Base-by-base conservation (phyloP, 441 rosid species). In the Populus trichocarpa region DNA sequence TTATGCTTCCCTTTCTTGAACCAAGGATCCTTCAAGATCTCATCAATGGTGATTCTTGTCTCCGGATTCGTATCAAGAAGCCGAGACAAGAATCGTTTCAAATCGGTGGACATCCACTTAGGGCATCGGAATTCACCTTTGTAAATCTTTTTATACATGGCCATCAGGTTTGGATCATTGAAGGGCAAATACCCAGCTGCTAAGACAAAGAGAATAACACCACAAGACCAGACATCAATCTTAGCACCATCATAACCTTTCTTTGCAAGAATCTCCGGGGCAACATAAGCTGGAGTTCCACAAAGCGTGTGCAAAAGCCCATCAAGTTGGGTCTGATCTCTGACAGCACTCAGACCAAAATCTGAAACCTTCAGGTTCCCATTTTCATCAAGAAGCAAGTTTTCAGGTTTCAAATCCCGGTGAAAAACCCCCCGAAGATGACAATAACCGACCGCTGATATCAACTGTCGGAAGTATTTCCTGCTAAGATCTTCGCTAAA, bases 221-320 rank as follows among this genome's bases (percentile, higher is more conserved):
- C 99, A 30, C 98, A 96, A 0, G 99, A 92, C 99, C 99, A 94
- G 1, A 96, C 86, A 61, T 96, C 99, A 1, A 89, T 91, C 30
- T 28, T 28, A 28, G 30, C 30, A 28, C 30, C 30, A 28, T 28
- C 30, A 28, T 28, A 28, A 28, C 79, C 99, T 32, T 86, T 90
- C 69, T 91, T 90, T 3, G 87, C 73, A 57, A 96, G 78, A 77
- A 96, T 88, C 93, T 96, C 98, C 59, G 97, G 98, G 20, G 98
- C 96, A 46, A 94, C 98, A 80, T 94, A 94, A 20, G 98, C 97
- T 11, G 97, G 98, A 20, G 97, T 92, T 8, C 98, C 97, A 36
- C 98, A 94, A 32, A 94, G 84, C 11, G 98, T 94, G 69, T 94
- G 98, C 22, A 94, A 28, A 1, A 94, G 74, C 0, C 97, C 98